These are phyloP conservation scores for Aspergillus novoparasiticus DNA, from an alignment of 2,329 filamentous ascomycete species.

Conservation along the genomic window DNA sequence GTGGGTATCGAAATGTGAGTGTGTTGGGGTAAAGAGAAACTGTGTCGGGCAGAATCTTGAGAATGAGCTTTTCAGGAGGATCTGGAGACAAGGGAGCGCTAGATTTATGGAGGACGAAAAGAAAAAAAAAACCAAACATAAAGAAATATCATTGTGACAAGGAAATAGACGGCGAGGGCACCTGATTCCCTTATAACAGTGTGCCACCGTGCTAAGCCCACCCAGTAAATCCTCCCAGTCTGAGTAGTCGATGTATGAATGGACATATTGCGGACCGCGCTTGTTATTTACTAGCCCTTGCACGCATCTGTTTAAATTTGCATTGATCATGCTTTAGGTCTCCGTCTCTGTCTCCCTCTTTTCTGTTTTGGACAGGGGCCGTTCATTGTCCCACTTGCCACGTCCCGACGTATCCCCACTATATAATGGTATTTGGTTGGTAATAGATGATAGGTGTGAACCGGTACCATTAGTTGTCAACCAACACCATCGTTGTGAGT, in stretches of 20 bases:
- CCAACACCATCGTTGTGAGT: neutral
- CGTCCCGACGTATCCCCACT: constrained; percentile 20
- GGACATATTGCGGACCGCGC: constrained; percentile 14
- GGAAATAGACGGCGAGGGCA: constrained; percentile 11
- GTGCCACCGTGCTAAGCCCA: constrained; percentile 14
- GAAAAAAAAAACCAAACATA: neutral
- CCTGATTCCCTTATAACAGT: constrained; percentile 19
- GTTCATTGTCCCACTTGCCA: constrained; percentile 20
- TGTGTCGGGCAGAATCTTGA: neutral
- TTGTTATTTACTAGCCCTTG: constrained; percentile 15
- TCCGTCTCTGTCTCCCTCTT: neutral
- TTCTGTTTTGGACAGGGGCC: constrained; percentile 3
- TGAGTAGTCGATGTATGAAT: constrained; percentile 22
- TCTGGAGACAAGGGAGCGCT: neutral
- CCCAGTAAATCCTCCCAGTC: constrained; percentile 22
- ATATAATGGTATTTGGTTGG: constrained; percentile 10
- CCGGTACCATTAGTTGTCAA: neutral
- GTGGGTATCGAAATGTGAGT: neutral
- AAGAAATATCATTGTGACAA: constrained; percentile 6
- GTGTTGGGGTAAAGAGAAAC: neutral
- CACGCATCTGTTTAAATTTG: constrained; percentile 9
- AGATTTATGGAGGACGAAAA: neutral
- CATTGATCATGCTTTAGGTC: neutral
- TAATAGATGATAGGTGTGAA: constrained; percentile 9
- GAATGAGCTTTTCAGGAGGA: neutral